Percentiles rank a stretch among this genome's conserved stretches.
Evolutionary conservation across 2,329 filamentous ascomycete species (phyloP).

Genomic region (Chaetomium globosum): DNA sequence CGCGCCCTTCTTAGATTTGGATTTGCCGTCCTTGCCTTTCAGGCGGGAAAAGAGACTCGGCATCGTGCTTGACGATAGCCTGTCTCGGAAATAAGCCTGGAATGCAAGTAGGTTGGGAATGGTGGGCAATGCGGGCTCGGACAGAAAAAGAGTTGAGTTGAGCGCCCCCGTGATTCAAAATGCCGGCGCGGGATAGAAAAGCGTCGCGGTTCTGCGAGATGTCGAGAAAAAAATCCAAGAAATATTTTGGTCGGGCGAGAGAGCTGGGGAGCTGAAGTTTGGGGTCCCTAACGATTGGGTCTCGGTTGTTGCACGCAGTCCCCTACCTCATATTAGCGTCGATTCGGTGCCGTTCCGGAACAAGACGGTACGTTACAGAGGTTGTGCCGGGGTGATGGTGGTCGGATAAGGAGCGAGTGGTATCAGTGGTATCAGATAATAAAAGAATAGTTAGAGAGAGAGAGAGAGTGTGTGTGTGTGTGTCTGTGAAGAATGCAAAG

Average conservation of each 20-base stretch:
- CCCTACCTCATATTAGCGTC: slow-evolving; percentile 16
- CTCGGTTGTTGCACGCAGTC: slow-evolving; percentile 16
- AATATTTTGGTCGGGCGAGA: slow-evolving; percentile 25
- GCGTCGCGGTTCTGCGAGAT: slow-evolving; percentile 19
- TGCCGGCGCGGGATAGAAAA: slow-evolving; percentile 14
- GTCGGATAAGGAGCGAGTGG: slow-evolving; percentile 4
- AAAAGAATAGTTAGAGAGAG: slow-evolving; percentile 1
- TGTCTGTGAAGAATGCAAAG: slow-evolving; percentile 8
- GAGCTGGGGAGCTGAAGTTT: slow-evolving; percentile 27
- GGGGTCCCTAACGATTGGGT: slow-evolving; percentile 21
- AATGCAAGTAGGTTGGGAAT: slow-evolving; percentile 24
- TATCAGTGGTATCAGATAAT: slow-evolving; percentile 26
- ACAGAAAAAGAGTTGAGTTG: slow-evolving; percentile 13
- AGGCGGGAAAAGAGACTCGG: slow-evolving; percentile 64
- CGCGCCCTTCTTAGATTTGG: slow-evolving; percentile 66
- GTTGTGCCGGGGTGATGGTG: background rate
- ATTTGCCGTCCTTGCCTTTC: slow-evolving; percentile 72
- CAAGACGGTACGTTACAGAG: slow-evolving; percentile 8
- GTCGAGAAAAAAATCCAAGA: slow-evolving; percentile 28
- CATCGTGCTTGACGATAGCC: slow-evolving; percentile 47
- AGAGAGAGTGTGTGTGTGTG: background rate
- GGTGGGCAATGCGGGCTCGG: slow-evolving; percentile 18
- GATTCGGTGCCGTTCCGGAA: slow-evolving; percentile 25
- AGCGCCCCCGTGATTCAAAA: slow-evolving; percentile 18
- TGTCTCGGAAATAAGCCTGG: slow-evolving; percentile 27